Percentiles rank a stretch among this genome's conserved stretches.
Conservation (phyloP, 2,329 filamentous ascomycete species). For the Diaporthe citri region DNA sequence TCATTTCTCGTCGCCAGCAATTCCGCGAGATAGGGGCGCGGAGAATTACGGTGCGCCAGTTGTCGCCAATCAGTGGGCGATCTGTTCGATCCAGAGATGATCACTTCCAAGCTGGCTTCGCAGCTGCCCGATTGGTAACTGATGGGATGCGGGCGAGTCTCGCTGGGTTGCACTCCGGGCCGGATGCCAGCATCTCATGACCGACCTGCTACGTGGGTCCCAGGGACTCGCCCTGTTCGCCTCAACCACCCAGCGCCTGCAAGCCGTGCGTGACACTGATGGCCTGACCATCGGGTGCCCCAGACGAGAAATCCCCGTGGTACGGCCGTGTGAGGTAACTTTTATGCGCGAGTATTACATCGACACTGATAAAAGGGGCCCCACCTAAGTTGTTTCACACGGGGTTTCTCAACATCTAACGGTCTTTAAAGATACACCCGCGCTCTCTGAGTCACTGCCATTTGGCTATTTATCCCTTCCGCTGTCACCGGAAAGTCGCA, state of each 20-base stretch:
- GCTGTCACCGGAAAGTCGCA: not conserved
- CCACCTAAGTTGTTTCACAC: not conserved
- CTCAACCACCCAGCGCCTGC: not conserved
- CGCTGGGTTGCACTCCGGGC: constrained; percentile 1
- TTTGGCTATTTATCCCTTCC: not conserved
- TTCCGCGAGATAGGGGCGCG: not conserved
- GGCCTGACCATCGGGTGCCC: constrained; percentile 23
- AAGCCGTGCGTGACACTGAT: constrained; percentile 15
- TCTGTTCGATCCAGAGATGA: not conserved
- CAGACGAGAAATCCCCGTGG: constrained; percentile 9
- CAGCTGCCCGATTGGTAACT: constrained; percentile 7
- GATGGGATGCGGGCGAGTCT: not conserved
- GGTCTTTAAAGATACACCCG: not conserved
- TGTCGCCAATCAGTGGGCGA: not conserved
- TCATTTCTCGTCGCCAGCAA: not conserved
- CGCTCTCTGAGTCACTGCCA: not conserved
- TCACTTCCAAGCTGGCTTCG: not conserved
- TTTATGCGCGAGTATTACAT: constrained; percentile 30
- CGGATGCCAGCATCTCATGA: not conserved
- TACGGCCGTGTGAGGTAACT: constrained; percentile 21
- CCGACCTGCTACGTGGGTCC: constrained; percentile 22
- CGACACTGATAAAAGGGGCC: not conserved
- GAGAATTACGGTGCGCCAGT: not conserved
- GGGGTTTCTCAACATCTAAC: not conserved
- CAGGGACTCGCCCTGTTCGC: constrained; percentile 26